Base-by-base conservation (phyloP, 2,329 filamentous ascomycete species). In the Ophiosphaerella herpotricha region DNA sequence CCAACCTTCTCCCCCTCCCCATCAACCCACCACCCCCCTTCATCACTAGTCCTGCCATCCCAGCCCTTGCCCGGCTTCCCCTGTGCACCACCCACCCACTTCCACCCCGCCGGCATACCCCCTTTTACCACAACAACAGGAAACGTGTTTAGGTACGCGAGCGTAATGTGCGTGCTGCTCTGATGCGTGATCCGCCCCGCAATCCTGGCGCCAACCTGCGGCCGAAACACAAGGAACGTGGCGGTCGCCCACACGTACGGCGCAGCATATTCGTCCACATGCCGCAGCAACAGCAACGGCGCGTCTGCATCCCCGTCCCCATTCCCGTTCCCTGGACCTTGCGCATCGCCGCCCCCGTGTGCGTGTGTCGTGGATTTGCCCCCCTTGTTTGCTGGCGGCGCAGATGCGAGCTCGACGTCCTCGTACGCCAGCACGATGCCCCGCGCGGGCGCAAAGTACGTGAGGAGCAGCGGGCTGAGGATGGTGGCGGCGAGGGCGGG, bases 131-230 rank as follows among this genome's bases (percentile, higher is more conserved):
- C 89, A 37, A 88, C 90, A 1, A 93, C 90, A 61, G 94, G 96
- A 80, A 97, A 97, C 58, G 91, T 85, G 72, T 93, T 93, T 75
- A 91, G 92, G 71, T 91, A 94, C 9, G 95, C 85, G 2, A 97
- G 83, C 16, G 93, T 92, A 6, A 99, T 81, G 67, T 97, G 91
- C 6, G 90, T 91, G 61, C 94, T 90, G 40, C 88, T 93, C 69
- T 96, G 90, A 26, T 97, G 79, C 64, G 93, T 94, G 48, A 97
- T 83, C 60, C 82, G 86, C 9, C 91, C 94, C 59, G 92, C 87
- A 67, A 97, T 82, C 74, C 82, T 85, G 7, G 86, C 84, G 32
- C 90, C 89, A 39, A 84, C 83, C 45, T 81, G 79, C 0, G 94
- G 93, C 29, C 88, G 83, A 70, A 96, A 95, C 14, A 97, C 77